These are phyloP conservation scores for Ophiostoma tasmaniense DNA, from an alignment of 2,329 filamentous ascomycete species.

Conservation along the genomic window DNA sequence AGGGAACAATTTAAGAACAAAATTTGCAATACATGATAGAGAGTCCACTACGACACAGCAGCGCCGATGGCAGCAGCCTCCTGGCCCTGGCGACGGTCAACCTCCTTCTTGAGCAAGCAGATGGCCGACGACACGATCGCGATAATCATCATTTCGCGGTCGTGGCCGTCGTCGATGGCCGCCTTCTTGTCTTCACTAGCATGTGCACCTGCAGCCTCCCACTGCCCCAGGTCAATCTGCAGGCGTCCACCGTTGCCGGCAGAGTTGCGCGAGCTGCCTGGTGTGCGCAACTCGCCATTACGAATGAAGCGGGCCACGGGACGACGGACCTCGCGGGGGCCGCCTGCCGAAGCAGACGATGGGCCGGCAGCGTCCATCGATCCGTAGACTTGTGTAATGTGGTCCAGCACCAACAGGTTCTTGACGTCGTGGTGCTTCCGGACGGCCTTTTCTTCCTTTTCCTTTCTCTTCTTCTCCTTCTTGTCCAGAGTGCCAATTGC, in stretches of 20 bases:
- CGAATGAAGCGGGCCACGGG: constrained; percentile 38
- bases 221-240: constrained; percentile 26
- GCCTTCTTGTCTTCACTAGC: background rate
- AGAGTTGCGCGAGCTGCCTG: constrained; percentile 30
- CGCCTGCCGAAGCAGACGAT: constrained; percentile 17
- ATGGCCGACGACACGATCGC: constrained; percentile 49
- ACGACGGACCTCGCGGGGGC: constrained; percentile 27
- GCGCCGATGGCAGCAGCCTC: constrained; percentile 35
- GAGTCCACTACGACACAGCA: background rate
- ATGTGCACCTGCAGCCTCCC: constrained; percentile 26
- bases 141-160: constrained; percentile 37
- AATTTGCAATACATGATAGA: background rate
- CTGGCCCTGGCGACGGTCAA: constrained; percentile 46
- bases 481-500: background rate
- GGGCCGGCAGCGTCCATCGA: background rate
- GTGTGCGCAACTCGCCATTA: constrained; percentile 31
- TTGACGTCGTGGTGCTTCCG: constrained; percentile 27
- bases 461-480: background rate
- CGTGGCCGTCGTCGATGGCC: constrained; percentile 22
- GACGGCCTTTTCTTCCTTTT: constrained; percentile 23
- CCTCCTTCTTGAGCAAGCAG: constrained; percentile 57
- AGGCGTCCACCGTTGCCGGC: constrained; percentile 46
- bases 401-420: constrained; percentile 45
- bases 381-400: constrained; percentile 26
- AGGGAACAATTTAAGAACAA: background rate